Conservation (phyloP, 2,329 filamentous ascomycete genomes). For the Fusarium lyarnte region DNA sequence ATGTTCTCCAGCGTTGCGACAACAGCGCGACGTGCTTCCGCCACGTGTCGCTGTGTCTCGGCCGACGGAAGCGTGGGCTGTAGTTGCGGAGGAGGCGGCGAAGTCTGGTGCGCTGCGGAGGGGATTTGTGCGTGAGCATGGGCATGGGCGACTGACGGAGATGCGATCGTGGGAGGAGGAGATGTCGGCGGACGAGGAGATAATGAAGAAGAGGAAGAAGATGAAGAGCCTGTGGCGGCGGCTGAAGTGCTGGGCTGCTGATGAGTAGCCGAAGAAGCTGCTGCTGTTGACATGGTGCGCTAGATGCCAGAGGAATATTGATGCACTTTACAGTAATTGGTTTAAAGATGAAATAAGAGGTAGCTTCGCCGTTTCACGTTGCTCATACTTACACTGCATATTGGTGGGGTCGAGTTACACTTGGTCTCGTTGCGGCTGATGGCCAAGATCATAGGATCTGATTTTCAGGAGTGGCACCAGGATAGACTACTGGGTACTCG, state of each 20-base stretch:
- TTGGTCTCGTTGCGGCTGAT: conserved; percentile 34
- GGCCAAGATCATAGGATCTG: conserved; percentile 31
- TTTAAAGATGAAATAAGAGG: conserved; percentile 5
- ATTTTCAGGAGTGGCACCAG: not conserved
- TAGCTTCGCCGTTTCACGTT: conserved; percentile 21
- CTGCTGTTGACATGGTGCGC: conserved; percentile 20
- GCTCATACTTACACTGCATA: conserved; percentile 28
- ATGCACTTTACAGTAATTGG: not conserved
- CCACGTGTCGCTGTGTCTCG: conserved; percentile 58
- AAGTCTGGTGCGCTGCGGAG: conserved; percentile 17
- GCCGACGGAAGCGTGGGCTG: conserved; percentile 53
- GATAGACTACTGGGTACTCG: not conserved
- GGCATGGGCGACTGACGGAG: conserved; percentile 34
- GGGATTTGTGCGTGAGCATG: conserved; percentile 32
- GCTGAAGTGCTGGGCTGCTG: conserved; percentile 17
- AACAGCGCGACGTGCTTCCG: conserved; percentile 67
- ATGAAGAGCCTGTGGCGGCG: conserved; percentile 26
- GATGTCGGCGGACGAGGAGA: conserved; percentile 39
- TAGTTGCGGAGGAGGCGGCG: conserved; percentile 35
- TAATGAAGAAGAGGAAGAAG: conserved; percentile 33
- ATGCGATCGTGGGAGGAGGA: conserved; percentile 39
- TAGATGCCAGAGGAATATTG: not conserved
- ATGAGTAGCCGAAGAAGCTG: conserved; percentile 4
- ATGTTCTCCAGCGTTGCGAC: conserved; percentile 74
- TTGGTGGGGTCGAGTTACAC: conserved; percentile 32